Evolutionary conservation across 164 flowering plant genomes (phyloP), one percentile per base, ranked within the genome.

Genomic region (Vitis amurensis): DNA sequence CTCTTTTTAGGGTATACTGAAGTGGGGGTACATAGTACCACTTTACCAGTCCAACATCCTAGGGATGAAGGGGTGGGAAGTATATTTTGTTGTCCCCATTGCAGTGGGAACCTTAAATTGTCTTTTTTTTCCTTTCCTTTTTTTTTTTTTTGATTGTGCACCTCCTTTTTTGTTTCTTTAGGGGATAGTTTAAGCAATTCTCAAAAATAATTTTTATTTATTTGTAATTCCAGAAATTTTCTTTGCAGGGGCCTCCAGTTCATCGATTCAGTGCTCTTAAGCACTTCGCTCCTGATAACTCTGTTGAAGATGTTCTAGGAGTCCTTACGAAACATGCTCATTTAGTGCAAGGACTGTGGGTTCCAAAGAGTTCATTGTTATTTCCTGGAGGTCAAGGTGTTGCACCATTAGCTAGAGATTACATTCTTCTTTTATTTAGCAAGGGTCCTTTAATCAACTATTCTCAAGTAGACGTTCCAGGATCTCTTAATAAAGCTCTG

Each of bases 261-360:
- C 78, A 85, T 52, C 80, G 87, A n/a, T 91, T 86, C 66, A 71
- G 68, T 69, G 78, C 78, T 69, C 81, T 94, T 27, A 84, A 74
- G 77, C 79, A 90, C 77, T 79, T 82, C 75, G 94, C 97, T 74
- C 93, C 88, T 16, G 89, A 80, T 68, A 72, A 73, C 44, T 65
- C 91, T 5, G 66, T 51, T 64, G 89, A 90, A 67, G 88, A 81
- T 44, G 47, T 90, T 70, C 67, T 94, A 15, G 67, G 56, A 30
- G 81, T 81, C 44, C 82, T 91, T 76, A 78, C 76, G 75, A 51
- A 70, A 19, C 68, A 69, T 80, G 91, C 93, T 69, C 50, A 16
- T 47, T 69, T 94, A 68, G 85, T 94, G 44, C 97, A 88, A 73
- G 98, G 98, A 49, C 69, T 85, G 15, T 94, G 98, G 98, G 90